Base-by-base conservation (phyloP, 768 basidiomycete species). In the Boletus vermiculosoides region DNA sequence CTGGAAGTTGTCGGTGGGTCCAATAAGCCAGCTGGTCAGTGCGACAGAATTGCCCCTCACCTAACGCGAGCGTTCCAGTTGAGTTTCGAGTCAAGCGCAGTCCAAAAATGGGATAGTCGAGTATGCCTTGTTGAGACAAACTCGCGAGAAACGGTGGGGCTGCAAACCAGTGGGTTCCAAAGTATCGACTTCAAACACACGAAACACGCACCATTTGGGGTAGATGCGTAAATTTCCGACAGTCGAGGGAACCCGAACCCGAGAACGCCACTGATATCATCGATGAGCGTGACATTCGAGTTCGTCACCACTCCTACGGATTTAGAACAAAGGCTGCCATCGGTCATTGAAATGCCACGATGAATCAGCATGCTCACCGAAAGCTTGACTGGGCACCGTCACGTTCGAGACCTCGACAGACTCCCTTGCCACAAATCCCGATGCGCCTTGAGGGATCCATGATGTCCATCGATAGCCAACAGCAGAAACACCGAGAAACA, bases 91-190 rank as follows among this genome's bases (percentile, higher is more conserved):
- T 81, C 59, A 92, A 72, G 62, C 79, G 84, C 28, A 92, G 62
- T n/a, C 86, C 88, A 62, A 92, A 92, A 10, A 92, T 64, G 1
- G 90, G 90, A 66, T 90, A 92, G 34, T 83, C 81, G 46, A 92
- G 71, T 31, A 80, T 71, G 18, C 88, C 90, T 58, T 80, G 76
- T 56, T 84, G 77, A 9, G 86, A 83, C 49, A 92, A 74, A 22
- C 71, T 79, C 4, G 82, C 74, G 45, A 92, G 78, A 73, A 91
- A 88, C 0, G 90, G 86, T 0, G 83, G 81, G 1, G 86, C 88
- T 91, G 40, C 25, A 40, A 18, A 57, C 36, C 39, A 31, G 51
- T 44, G 30, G 5, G 58, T 23, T 44, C 30, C 18, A 18, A 28
- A 41, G 10, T 45, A 16, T n/a, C 30, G 1, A 37, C 31, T 22